Base-by-base conservation (phyloP, 768 basidiomycete species). In the Termitomyces bulborhizus region DNA sequence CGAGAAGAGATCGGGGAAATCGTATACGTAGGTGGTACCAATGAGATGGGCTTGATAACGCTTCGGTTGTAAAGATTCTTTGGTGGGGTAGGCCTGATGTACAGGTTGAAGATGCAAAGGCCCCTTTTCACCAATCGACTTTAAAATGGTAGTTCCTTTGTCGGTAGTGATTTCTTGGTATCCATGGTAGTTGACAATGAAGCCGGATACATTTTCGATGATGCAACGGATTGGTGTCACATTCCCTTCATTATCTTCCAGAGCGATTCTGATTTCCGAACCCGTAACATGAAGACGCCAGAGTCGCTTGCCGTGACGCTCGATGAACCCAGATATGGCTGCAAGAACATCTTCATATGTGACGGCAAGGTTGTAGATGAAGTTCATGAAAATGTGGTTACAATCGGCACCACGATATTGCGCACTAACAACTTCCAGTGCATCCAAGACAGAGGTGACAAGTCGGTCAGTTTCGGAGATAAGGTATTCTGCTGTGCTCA, bases 331-430 rank as follows among this genome's bases (percentile, higher is more conserved):
- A n/a, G 95, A 87, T 55, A 98, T 91, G 13, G 97, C 97, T 46
- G 92, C 90, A 53, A 98, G 84, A 7, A 98, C 95, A 63, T 98
- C 96, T 58, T 98, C 95, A 64, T 98, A 98, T 34, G 87, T 87
- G 58, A 99, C 94, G 29, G 87, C 83, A 44, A 99, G 86, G 68
- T 90, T 93, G 81, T 98, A 98, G 64, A 98, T 86, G 69, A 98
- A 99, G 77, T 98, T 98, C 85, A 98, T 86, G 76, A 93, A 95
- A 69, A 98, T 97, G 69, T 98, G 95, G 71, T 98, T 98, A 76
- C 93, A 94, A 67, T 98, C 96, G 3, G 96, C 90, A 62, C 88
- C 92, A 57, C 95, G 85, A 64, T 95, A 80, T 64, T 93, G 82
- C 7, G 90, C 91, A 62, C 83, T 86, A 66, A 96, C 93, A 53